Percentiles rank a stretch among this genome's conserved stretches.
These are phyloP conservation scores for Mycena citricolor DNA, from an alignment of 1,284 basidiomycete genomes.

Conservation along the genomic window DNA sequence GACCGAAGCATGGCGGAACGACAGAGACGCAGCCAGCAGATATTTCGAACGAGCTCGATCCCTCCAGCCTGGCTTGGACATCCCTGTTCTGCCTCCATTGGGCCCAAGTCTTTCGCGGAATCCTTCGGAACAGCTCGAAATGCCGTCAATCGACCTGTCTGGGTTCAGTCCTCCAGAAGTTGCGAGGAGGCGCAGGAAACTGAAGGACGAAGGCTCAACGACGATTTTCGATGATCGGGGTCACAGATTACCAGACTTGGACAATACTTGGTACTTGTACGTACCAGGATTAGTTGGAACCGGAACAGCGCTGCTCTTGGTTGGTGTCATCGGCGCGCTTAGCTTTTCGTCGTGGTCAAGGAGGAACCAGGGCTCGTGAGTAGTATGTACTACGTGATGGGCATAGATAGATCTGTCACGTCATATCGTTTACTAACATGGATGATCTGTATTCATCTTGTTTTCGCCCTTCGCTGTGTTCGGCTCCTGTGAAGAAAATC, in stretches of 20 bases:
- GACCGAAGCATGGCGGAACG: constrained; percentile 66
- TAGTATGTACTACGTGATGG: constrained; percentile 2
- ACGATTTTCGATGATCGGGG: constrained; percentile 45
- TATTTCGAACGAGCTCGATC: constrained; percentile 68
- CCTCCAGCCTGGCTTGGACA: constrained; percentile 61
- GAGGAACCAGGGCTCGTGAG: constrained; percentile 59
- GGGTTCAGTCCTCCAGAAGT: constrained; percentile 39
- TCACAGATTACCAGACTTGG: constrained; percentile 48
- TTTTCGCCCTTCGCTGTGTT: constrained; percentile 2
- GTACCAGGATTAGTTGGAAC: constrained; percentile 74
- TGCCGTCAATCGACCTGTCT: constrained; percentile 55
- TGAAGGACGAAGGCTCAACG: constrained; percentile 52
- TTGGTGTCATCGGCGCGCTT: constrained; percentile 71
- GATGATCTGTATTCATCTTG: background rate
- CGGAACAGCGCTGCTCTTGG: constrained; percentile 73
- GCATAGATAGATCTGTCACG: constrained; percentile 2
- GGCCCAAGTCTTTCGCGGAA: constrained; percentile 33
- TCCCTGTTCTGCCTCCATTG: constrained; percentile 60
- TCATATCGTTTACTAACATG: constrained; percentile 7
- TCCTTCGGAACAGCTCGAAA: constrained; percentile 49
- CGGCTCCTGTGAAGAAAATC: too few species aligned
- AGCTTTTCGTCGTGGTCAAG: constrained; percentile 74
- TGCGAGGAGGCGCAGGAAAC: constrained; percentile 41
- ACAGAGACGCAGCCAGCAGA: constrained; percentile 62
- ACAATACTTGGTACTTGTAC: constrained; percentile 74